phyloP scores from a whole-genome alignment of 345 rosid genomes.

The Anastatica hierochuntica region DNA sequence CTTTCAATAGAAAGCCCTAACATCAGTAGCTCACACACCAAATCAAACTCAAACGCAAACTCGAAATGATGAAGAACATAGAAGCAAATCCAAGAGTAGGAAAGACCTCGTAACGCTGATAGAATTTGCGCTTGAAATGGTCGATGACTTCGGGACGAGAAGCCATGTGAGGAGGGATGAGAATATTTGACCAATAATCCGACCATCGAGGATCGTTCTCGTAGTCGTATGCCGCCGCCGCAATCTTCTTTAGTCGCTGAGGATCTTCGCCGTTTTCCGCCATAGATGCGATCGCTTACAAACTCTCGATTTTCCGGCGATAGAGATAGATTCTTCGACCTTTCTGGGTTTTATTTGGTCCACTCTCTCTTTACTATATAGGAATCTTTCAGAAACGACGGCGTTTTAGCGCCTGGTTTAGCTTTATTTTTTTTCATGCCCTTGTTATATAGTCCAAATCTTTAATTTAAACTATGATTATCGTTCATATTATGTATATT shows the following conservation, averaged over 20 bases:
- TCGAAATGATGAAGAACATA: not conserved
- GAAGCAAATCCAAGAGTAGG: not conserved
- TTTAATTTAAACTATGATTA: too few relatives aligned
- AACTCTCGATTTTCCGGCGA: slow-evolving; percentile 1
- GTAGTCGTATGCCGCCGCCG: slow-evolving; percentile 85
- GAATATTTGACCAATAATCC: slow-evolving; percentile 87
- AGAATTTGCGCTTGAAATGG: slow-evolving; percentile 93
- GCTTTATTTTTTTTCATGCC: not conserved
- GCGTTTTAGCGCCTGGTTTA: not conserved
- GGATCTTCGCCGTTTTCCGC: slow-evolving; percentile 75
- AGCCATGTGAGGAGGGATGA: slow-evolving; percentile 86
- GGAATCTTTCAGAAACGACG: not conserved
- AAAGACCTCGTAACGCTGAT: slow-evolving; percentile 70
- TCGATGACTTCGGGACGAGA: slow-evolving; percentile 78
- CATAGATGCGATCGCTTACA: slow-evolving; percentile 29
- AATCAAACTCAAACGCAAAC: not conserved
- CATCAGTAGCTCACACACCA: slow-evolving; percentile 1
- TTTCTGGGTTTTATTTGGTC: slow-evolving; percentile 6
- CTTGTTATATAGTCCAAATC: too few relatives aligned
- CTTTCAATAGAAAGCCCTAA: not conserved
- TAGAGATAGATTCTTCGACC: slow-evolving; percentile 17
- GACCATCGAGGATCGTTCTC: slow-evolving; percentile 83
- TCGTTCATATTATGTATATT: too few relatives aligned
- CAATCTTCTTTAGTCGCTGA: slow-evolving; percentile 63
- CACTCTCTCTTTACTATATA: not conserved